Conservation (phyloP, 257 asterid species). For the Jacaranda mimosifolia region DNA sequence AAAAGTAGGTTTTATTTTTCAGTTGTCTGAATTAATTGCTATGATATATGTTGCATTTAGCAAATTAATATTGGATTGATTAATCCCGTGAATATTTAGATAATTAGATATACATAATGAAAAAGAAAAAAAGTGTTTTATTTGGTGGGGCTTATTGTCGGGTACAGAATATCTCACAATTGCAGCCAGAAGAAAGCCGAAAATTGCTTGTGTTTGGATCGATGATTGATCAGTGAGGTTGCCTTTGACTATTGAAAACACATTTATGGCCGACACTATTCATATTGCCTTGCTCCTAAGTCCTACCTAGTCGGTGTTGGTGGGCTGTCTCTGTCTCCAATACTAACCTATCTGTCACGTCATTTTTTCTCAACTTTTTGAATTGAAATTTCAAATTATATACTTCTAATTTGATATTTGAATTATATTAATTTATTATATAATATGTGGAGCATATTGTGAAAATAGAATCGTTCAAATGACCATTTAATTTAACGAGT, state of each 20-base stretch:
- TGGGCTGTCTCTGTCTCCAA: slow-evolving; percentile 27
- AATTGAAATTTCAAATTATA: background rate
- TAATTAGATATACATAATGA: slow-evolving; percentile 1
- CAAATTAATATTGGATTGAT: background rate
- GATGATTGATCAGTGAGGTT: slow-evolving; percentile 1
- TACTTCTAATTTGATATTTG: no score
- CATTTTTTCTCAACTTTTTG: background rate
- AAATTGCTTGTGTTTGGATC: slow-evolving; percentile 42
- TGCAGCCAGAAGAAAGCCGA: slow-evolving; percentile 37
- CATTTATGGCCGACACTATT: slow-evolving; percentile 53
- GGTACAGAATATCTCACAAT: slow-evolving; percentile 40
- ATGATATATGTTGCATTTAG: background rate
- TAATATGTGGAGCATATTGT: no score
- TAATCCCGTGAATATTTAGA: background rate
- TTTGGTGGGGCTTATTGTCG: slow-evolving; percentile 45
- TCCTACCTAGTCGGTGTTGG: slow-evolving; percentile 20
- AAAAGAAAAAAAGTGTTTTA: slow-evolving; percentile 12
- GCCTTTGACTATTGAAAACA: slow-evolving; percentile 43
- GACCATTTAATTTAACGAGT: no score
- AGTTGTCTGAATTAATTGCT: slow-evolving; percentile 26
- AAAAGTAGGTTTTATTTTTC: background rate
- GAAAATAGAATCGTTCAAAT: no score
- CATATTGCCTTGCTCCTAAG: background rate
- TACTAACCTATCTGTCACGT: background rate
- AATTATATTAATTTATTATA: no score